Base-by-base conservation (phyloP, 2,329 filamentous ascomycete genomes). In the Cercospora beticola region DNA sequence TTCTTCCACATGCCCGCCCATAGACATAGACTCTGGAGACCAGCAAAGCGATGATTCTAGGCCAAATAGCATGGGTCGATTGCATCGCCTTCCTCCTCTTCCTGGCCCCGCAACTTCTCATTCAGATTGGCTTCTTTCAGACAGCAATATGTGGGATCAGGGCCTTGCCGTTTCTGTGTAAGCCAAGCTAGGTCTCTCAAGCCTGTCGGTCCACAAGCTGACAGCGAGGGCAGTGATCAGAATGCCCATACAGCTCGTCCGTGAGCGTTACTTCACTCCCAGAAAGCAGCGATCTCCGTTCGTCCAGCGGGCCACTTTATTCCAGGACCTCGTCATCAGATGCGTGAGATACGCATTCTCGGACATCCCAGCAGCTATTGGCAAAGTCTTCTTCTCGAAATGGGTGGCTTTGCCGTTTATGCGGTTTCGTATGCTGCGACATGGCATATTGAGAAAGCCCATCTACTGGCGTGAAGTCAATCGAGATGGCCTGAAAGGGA, bases 341-440 rank as follows among this genome's bases (percentile, higher is more conserved):
- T 93, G 90, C 75, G 90, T 95, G 40, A 86, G 91, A 64, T 93
- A 91, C 83, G 90, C 90, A 14, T 94, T 94, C 76, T 86, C 88
- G 28, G 86, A 87, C 70, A 87, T 94, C 71, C 89, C 90, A 2
- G 85, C 90, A 8, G 83, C 82, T 36, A 86, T 94, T 28, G 89
- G 89, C 5, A 85, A 89, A 46, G 88, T 94, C 16, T 94, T 95
- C 83, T 92, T 95, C 78, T 90, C 88, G 6, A 92, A 90, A 80
- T 78, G 82, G 33, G 91, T 95, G 9, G 86, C 90, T 0, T 77
- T 92, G 61, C 91, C 92, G 0, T 94, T 94, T 77, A 78, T 94
- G 68, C 83, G 86, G 61, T 95, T 92, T 80, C 88, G 92, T 40
- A 89, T 94, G 87, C 78, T 93, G 59, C 85, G 91, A 23, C 89